These are phyloP conservation scores for Tilletiopsis washingtonensis DNA, from an alignment of 1,284 basidiomycete species.

Conservation along the genomic window DNA sequence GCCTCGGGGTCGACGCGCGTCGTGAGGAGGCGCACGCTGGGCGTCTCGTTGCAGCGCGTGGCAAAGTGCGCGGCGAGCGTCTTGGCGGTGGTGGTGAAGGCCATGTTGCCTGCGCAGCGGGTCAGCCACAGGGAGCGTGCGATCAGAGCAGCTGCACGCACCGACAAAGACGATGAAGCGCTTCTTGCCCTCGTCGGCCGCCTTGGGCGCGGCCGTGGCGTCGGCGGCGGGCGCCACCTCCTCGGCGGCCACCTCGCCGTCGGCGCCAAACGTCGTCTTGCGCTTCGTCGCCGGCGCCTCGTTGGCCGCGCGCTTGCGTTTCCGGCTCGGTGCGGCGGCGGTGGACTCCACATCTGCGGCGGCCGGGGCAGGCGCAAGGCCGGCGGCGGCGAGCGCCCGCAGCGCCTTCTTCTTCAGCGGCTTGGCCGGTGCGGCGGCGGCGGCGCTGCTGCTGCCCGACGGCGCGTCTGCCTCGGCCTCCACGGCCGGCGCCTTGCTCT, in stretches of 20 bases:
- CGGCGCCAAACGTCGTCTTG: not conserved
- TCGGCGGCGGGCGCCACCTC: not conserved
- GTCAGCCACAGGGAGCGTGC: not conserved
- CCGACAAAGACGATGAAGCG: constrained; percentile 39
- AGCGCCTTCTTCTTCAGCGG: not conserved
- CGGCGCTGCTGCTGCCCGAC: too few relatives aligned
- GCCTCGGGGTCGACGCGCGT: constrained; percentile 30
- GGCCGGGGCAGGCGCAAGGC: not conserved
- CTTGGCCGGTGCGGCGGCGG: too few relatives aligned
- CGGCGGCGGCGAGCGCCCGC: not conserved
- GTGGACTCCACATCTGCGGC: not conserved
- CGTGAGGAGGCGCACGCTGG: constrained; percentile 40
- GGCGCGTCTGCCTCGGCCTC: too few relatives aligned
- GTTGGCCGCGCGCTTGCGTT: not conserved
- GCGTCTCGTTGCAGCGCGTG: constrained; percentile 37
- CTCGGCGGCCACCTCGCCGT: not conserved
- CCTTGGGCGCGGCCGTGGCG: too few relatives aligned
- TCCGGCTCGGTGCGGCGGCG: too few relatives aligned
- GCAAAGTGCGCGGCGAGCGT: constrained; percentile 37
- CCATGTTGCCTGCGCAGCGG: constrained; percentile 34
- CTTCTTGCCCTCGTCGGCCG: not conserved
- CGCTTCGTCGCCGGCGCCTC: not conserved
- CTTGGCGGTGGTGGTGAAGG: constrained; percentile 34
- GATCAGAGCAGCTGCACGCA: not conserved
- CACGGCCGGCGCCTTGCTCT: too few relatives aligned